Base-by-base conservation (phyloP, 2,329 filamentous ascomycete species). In the Hirsutella rhossiliensis region DNA sequence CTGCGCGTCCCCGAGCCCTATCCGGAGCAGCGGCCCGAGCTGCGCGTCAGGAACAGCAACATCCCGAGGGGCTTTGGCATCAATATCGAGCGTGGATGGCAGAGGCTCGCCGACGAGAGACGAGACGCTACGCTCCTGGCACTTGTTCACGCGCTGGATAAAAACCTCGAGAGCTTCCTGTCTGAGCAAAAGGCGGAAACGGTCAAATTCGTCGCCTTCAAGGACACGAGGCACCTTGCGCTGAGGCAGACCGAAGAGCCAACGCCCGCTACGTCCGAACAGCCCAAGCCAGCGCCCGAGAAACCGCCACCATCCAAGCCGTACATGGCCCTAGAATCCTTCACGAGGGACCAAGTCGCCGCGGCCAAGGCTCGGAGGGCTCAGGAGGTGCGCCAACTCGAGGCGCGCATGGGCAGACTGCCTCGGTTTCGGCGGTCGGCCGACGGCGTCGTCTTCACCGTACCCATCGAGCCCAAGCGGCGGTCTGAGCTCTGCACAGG, bases 41-140 rank as follows among this genome's bases (percentile, higher is more conserved):
- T 92, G 43, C 71, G 71, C 17, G 76, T 90, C 42, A 70, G 62
- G 47, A 88, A 89, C 56, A 73, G 75, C 49, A 80, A 72, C 51
- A 85, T 87, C 53, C 81, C 80, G 3, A 69, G 80, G 48, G 82
- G 79, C 1, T 89, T 84, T 57, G 75, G 81, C 54, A 75, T 85
- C 60, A 90, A 89, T 61, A 75, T 92, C 32, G 84, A 88, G 57
- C 72, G 69, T 50, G 85, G 84, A 9, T 92, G 87, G 66, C 76
- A 82, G 47, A 68, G 64, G 34, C 69, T 90, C 42, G 76, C 77
- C 0, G 61, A 71, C 36, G 73, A 75, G 38, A 68, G 73, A 37
- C 65, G 65, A 5, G 71, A 64, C 6, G 64, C 67, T 11, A 86
- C 82, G 0, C 63, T 92, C 0, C 65, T 90, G 40, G 69, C 71